Percentiles rank a stretch among this genome's conserved stretches.
phyloP scores from a whole-genome alignment of 2,329 filamentous ascomycete species.

The Sporothrix inflata region DNA sequence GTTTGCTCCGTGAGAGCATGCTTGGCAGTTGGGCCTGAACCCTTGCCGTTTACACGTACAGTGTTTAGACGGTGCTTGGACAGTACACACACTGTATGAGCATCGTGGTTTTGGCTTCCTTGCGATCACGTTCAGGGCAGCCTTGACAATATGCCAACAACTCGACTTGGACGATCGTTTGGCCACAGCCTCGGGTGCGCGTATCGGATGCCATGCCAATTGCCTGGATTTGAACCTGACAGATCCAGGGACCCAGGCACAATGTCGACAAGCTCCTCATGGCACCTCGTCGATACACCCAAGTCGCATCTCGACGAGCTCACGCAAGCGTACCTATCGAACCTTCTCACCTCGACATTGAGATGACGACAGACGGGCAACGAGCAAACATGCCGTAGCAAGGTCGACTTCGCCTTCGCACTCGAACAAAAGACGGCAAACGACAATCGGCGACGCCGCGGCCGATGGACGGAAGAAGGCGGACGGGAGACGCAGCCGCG shows the following conservation, averaged over 20 bases:
- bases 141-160: background rate
- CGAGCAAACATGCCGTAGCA: no score
- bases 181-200: no score
- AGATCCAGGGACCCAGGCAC: no score
- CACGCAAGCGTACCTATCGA: no score
- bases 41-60: background rate
- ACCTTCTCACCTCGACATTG: no score
- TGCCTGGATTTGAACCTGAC: background rate
- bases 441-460: background rate
- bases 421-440: background rate
- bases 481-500: background rate
- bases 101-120: background rate
- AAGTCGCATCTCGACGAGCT: no score
- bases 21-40: background rate
- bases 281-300: no score
- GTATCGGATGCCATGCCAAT: no score
- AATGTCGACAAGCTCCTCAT: no score
- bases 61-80: background rate
- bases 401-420: no score
- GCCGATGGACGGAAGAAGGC: conserved; percentile 1
- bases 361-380: no score
- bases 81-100: background rate
- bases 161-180: no score
- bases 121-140: background rate
- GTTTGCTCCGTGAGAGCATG: background rate